Conservation (phyloP, 2,329 filamentous ascomycete species). For the Metarhizium humberi region DNA sequence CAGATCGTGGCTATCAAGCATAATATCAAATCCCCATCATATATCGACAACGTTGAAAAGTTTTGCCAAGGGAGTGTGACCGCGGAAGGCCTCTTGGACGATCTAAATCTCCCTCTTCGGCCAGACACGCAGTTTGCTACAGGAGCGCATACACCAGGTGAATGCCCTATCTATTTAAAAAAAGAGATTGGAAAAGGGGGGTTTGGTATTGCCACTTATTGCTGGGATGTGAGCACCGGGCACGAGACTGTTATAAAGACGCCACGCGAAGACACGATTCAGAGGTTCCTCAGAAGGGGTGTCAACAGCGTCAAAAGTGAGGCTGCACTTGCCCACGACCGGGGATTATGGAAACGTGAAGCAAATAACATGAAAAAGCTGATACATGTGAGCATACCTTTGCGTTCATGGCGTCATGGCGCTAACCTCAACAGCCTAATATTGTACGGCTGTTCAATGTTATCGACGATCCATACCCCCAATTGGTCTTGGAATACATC, state of each 20-base stretch:
- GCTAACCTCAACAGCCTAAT: too few species aligned
- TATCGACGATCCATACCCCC: background rate
- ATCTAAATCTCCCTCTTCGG: constrained; percentile 4
- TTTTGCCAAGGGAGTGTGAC: constrained; percentile 9
- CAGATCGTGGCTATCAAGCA: constrained; percentile 6
- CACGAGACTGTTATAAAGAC: constrained; percentile 13
- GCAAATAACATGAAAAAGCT: too few species aligned
- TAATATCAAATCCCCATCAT: constrained; percentile 6
- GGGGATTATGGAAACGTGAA: accelerated
- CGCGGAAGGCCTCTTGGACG: constrained; percentile 7
- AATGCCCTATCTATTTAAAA: constrained; percentile 5
- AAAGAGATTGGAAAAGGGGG: constrained; percentile 7
- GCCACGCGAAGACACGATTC: background rate
- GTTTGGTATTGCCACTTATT: constrained; percentile 12
- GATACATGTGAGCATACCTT: too few species aligned
- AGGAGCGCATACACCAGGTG: background rate
- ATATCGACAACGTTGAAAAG: constrained; percentile 11
- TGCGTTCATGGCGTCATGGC: too few species aligned
- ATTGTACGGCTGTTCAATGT: constrained; percentile 6
- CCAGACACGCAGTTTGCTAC: background rate
- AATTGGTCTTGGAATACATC: background rate
- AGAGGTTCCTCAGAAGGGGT: background rate
- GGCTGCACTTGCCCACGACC: constrained; percentile 6
- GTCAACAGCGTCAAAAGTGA: constrained; percentile 9
- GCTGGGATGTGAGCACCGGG: constrained; percentile 15